Evolutionary conservation across 2,329 filamentous ascomycete genomes (phyloP), one percentile per base, ranked within the genome.

Genomic region (Colletotrichum melonis): DNA sequence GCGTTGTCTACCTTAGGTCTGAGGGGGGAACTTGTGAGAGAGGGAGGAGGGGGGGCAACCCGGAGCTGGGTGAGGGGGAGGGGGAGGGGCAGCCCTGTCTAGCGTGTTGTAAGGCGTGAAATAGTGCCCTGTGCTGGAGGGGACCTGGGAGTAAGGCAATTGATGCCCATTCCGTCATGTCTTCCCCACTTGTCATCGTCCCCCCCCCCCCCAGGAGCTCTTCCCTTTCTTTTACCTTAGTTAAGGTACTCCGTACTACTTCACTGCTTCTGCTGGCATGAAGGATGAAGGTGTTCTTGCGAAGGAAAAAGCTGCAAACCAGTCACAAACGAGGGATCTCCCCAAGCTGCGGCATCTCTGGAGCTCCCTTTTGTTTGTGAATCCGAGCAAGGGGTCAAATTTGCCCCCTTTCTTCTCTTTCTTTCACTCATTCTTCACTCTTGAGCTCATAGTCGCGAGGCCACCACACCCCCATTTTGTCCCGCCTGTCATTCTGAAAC

Each of bases 401-500:
- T 30, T 42, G 14, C 8, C 62, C 26, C 16, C n/a, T 22, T 8
- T 28, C 24, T 32, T 7, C 11, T 12, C 14, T 30, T 42, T 26
- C 9, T 7, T 26, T n/a, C 30, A 19, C 16, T 24, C 24, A 12
- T 30, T 9, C 2, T 30, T 30, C 30, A 30, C 30, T 30, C 30
- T 30, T 30, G 30, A 30, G 30, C 30, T 30, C 30, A 26, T 30
- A 22, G 24, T 49, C 24, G 22, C 28, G n/a, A 46, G 35, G 54
- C 52, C 38, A 63, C 58, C 54, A 30, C 49, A 42, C 55, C 26
- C 52, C 59, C 22, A 16, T 56, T 22, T 28, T 65, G 11, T 42
- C 19, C 38, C 56, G 55, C 54, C 70, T 58, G 55, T 70, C 54
- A 62, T 60, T 65, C 67, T 73, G 70, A 73, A 73, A 73, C 70